Evolutionary conservation across 129 eudicot genomes (phyloP), one percentile per base, ranked within the genome.

Genomic region (Scalesia atractyloides): DNA sequence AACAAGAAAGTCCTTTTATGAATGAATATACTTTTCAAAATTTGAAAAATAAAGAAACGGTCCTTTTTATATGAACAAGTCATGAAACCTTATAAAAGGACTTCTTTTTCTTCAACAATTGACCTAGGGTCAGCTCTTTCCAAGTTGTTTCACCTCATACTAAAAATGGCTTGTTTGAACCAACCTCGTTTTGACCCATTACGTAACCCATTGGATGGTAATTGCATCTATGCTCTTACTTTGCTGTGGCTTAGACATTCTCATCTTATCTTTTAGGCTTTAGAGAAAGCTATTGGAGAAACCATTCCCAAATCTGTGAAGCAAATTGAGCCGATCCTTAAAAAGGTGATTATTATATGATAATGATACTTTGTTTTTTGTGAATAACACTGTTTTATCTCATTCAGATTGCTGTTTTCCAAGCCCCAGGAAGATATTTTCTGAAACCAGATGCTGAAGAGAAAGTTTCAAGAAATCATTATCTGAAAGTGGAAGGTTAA

Each of bases 381-480:
- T 39, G 65, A 33, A 20, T 69, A 41, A 64, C 79, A 65, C 82
- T 64, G 61, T 56, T 5, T 30, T 46, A 56, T 68, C 51, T 74
- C 26, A 52, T 80, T 70, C 81, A 95, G 99, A 85, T 95, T 75
- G 99, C 99, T 43, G 83, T 67, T 73, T 80, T 73, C 73, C 89
- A 86, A 76, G 81, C 96, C 79, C 85, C 95, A 8, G 99, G 97
- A 76, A 91, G 83, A 85, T 95, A 95, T 80, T 37, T 86, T 74
- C 73, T 95, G 83, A 95, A 86, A 78, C 81, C 89, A 10, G 95
- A 79, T 80, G 79, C 74, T 17, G 96, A 88, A 69, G 76, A 79
- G 96, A 85, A 73, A 73, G 74, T 81, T 70, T 53, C 33, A 90
- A 82, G 83, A 86, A 82, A 77, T 78, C 82, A 53, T 61, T 69